Evolutionary conservation across 179 eudicot genomes (phyloP), one percentile per base, ranked within the genome.

Genomic region (Kewa caespitosa): DNA sequence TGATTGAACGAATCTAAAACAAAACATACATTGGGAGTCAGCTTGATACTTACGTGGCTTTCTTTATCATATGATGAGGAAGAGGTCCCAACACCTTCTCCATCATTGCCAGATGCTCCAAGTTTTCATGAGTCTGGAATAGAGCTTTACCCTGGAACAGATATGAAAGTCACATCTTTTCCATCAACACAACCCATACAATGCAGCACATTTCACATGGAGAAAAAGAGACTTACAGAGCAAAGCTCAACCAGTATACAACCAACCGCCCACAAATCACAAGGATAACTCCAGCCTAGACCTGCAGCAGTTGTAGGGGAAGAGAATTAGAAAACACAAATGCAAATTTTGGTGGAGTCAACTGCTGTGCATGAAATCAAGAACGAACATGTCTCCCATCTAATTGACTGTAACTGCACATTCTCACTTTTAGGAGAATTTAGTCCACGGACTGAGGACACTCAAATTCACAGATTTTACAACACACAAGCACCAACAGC

Each of bases 81-180:
- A 93, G 79, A 60, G 93, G 92, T 34, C 90, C 94, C 46, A 93
- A 79, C 52, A 93, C 97, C 77, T 88, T 87, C 88, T 93, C 98
- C 98, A 93, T 93, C 98, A 93, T 93, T 59, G 97, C 98, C 72
- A 93, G 78, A 74, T 93, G 98, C 82, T 93, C 98, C 79, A 93
- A 84, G 81, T 93, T 93, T 69, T 90, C 97, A 70, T 93, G 97
- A 37, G 97, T 93, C 76, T 91, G 93, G 75, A 93, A 93, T 66
- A 93, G 75, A 13, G 89, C 93, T 82, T 80, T 82, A 41, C 97
- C 98, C 98, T 91, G 79, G 43, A 82, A 83, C 30, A 70, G 65
- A 37, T 27, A 59, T 23, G 32, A 61, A 64, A 54, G 74, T 73
- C 70, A 71, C 34, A 69, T n/a, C 38, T 54, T 22, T 37, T 38